Conservation (phyloP, 176 grass and related monocot genomes). For the Aechmea fasciata region DNA sequence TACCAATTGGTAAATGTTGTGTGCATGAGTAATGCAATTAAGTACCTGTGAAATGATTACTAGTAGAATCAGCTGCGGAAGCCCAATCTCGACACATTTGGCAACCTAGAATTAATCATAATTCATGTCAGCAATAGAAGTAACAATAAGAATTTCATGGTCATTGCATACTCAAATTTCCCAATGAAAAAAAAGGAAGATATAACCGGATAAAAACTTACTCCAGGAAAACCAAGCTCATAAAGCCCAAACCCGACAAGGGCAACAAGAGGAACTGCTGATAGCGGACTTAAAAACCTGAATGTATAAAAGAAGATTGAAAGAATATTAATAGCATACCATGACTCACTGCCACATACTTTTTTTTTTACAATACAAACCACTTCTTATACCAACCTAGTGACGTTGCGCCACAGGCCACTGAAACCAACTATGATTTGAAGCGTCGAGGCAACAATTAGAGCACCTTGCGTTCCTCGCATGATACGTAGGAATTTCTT, state of each 20-base stretch:
- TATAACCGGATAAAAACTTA: slow-evolving; percentile 26
- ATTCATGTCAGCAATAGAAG: slow-evolving; percentile 21
- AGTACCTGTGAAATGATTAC: slow-evolving; percentile 80
- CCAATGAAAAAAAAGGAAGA: neutral
- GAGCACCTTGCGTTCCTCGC: slow-evolving; percentile 90
- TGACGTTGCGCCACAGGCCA: slow-evolving; percentile 95
- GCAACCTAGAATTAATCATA: slow-evolving; percentile 53
- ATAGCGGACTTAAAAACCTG: slow-evolving; percentile 90
- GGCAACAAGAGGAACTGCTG: slow-evolving; percentile 75
- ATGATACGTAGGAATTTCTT: slow-evolving; percentile 95
- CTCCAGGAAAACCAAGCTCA: slow-evolving; percentile 91
- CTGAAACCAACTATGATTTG: slow-evolving; percentile 98
- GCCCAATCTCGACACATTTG: slow-evolving; percentile 93
- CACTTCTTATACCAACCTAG: slow-evolving; percentile 42
- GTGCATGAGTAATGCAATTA: slow-evolving; percentile 6
- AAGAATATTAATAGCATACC: slow-evolving; percentile 11
- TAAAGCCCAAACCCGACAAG: slow-evolving; percentile 86
- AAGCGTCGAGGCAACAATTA: slow-evolving; percentile 90
- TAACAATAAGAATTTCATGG: neutral
- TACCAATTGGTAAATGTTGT: neutral
- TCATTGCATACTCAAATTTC: too few species aligned
- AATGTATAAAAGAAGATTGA: neutral
- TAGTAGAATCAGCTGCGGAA: slow-evolving; percentile 79
- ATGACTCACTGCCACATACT: neutral
- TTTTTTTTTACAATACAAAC: neutral